Percentiles rank a stretch among this genome's conserved stretches.
phyloP scores from a whole-genome alignment of 768 basidiomycete species.

The Rhodocollybia butyracea region DNA sequence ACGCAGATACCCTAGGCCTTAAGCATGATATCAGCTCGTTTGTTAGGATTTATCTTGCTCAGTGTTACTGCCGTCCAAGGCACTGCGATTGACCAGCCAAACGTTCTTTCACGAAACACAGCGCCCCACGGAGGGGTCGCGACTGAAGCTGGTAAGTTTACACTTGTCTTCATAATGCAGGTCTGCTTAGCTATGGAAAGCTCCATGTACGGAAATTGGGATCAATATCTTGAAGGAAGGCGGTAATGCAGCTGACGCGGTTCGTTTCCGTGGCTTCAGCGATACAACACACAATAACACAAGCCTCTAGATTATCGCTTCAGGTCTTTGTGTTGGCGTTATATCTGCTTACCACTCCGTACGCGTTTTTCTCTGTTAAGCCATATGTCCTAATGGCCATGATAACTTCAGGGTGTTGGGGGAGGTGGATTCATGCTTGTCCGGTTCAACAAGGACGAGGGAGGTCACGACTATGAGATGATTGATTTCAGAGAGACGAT shows the following conservation, averaged over 20 bases:
- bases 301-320: constrained; percentile 27
- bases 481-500: constrained; percentile 50
- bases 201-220: constrained; percentile 35
- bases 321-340: constrained; percentile 32
- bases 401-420: background rate
- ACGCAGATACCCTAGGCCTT: too few species aligned
- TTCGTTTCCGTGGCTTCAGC: constrained; percentile 6
- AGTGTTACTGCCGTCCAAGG: too few species aligned
- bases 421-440: constrained; percentile 8
- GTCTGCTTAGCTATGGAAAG: too few species aligned
- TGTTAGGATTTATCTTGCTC: too few species aligned
- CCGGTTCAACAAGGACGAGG: constrained; percentile 5
- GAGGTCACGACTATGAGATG: constrained; percentile 8
- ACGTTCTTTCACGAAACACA: too few species aligned
- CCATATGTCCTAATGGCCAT: background rate
- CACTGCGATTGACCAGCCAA: too few species aligned
- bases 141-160: too few species aligned
- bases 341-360: constrained; percentile 33
- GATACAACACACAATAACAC: background rate
- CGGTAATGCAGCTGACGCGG: constrained; percentile 46
- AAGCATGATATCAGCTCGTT: too few species aligned
- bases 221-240: constrained; percentile 36
- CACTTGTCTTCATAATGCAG: too few species aligned
- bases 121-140: too few species aligned
- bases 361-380: background rate